Conservation (phyloP, 2,329 filamentous ascomycete species). For the Fusarium marasasianum region DNA sequence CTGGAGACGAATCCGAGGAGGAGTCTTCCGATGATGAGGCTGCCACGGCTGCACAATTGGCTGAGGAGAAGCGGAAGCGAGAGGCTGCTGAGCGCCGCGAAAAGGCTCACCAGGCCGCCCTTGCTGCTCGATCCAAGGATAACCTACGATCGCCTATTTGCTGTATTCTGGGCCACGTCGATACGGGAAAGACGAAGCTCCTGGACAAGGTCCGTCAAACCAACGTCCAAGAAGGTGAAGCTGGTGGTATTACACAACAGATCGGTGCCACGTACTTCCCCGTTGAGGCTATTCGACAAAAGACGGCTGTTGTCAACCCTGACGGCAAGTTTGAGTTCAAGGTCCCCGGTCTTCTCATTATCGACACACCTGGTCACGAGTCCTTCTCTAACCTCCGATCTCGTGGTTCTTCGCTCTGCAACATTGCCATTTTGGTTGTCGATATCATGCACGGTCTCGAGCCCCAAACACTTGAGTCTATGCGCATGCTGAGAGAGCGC, state of each 20-base stretch:
- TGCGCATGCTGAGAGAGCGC: constrained; percentile 89
- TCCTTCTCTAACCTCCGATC: constrained; percentile 99
- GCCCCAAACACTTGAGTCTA: constrained; percentile 96
- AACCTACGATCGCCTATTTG: constrained; percentile 97
- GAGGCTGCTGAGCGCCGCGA: constrained; percentile 89
- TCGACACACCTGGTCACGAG: constrained; percentile 99
- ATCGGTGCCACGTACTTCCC: constrained; percentile 99
- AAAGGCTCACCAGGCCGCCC: constrained; percentile 88
- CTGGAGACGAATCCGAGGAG: constrained; percentile 68
- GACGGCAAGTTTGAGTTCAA: constrained; percentile 95
- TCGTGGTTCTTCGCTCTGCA: constrained; percentile 96
- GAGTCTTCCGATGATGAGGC: constrained; percentile 77
- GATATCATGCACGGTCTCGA: constrained; percentile 99
- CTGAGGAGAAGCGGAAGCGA: constrained; percentile 81
- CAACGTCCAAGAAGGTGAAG: constrained; percentile 98
- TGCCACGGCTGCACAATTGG: constrained; percentile 75
- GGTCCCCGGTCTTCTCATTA: constrained; percentile 93
- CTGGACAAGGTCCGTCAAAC: constrained; percentile 98
- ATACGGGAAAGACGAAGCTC: constrained; percentile 99
- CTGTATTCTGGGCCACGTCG: constrained; percentile 99
- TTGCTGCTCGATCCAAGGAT: constrained; percentile 91
- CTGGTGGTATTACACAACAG: constrained; percentile 98
- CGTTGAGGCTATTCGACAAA: constrained; percentile 88
- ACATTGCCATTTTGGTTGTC: constrained; percentile 98
- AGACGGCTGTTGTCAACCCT: constrained; percentile 92